A percentile compares a stretch with the other conserved stretches of the same genome.
These are phyloP conservation scores for Lactarius pseudohatsudake DNA, from an alignment of 768 basidiomycete species.

Conservation along the genomic window DNA sequence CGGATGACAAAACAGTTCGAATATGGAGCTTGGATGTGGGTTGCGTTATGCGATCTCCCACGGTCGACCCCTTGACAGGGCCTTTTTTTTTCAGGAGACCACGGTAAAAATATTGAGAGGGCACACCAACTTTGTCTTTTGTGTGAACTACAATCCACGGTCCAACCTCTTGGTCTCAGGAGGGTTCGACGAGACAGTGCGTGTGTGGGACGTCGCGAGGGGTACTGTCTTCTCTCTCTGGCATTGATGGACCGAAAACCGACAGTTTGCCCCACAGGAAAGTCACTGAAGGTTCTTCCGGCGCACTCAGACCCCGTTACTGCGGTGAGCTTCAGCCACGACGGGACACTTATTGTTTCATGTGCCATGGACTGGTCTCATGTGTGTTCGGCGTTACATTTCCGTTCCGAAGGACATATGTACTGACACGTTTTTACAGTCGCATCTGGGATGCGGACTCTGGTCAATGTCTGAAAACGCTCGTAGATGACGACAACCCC, in stretches of 20 bases:
- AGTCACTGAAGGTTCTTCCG: slow-evolving; percentile 81
- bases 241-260: background rate
- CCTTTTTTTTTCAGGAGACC: slow-evolving; percentile 45
- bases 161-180: slow-evolving; percentile 92
- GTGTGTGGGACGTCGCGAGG: slow-evolving; percentile 94
- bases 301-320: slow-evolving; percentile 98
- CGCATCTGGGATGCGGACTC: slow-evolving; percentile 98
- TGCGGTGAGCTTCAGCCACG: slow-evolving; percentile 89
- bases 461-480: slow-evolving; percentile 95
- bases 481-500: slow-evolving; percentile 96
- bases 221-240: slow-evolving; percentile 45
- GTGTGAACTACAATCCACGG: slow-evolving; percentile 87
- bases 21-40: slow-evolving; percentile 81
- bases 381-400: slow-evolving; percentile 53
- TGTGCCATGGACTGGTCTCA: slow-evolving; percentile 96
- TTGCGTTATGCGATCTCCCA: slow-evolving; percentile 13
- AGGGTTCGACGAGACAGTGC: slow-evolving; percentile 92
- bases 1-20: slow-evolving; percentile 87
- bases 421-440: slow-evolving; percentile 43
- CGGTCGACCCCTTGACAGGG: slow-evolving; percentile 6
- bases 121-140: slow-evolving; percentile 94
- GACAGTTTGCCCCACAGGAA: slow-evolving; percentile 48
- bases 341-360: slow-evolving; percentile 92
- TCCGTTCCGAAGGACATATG: background rate
- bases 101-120: slow-evolving; percentile 69